A percentile compares a stretch with the other conserved stretches of the same genome.
Evolutionary conservation across 371 early-diverging fungal genomes (phyloP).

Genomic region (Lichtheimia hyalospora): DNA sequence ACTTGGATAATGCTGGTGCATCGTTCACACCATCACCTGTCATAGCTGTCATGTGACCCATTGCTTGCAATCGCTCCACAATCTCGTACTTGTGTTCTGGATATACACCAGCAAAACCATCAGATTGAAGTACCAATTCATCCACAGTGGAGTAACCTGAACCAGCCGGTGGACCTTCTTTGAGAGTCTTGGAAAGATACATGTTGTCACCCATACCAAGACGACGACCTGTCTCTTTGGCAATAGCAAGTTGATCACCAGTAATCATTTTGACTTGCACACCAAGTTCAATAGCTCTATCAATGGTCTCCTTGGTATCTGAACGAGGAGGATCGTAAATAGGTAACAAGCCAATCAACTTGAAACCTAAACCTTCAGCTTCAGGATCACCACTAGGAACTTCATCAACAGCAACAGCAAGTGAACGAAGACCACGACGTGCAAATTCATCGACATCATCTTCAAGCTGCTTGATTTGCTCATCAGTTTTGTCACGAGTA

Average conservation of each 20-base stretch:
- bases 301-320: slow-evolving; percentile 84
- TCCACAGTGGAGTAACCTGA: slow-evolving; percentile 77
- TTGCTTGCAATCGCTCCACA: slow-evolving; percentile 86
- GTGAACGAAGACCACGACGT: slow-evolving; percentile 82
- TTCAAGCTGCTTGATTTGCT: slow-evolving; percentile 54
- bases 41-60: slow-evolving; percentile 85
- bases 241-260: slow-evolving; percentile 94
- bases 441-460: slow-evolving; percentile 80
- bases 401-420: slow-evolving; percentile 75
- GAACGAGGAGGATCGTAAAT: slow-evolving; percentile 91
- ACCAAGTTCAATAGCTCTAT: slow-evolving; percentile 83
- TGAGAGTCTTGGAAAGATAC: slow-evolving; percentile 76
- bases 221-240: slow-evolving; percentile 82
- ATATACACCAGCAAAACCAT: slow-evolving; percentile 90
- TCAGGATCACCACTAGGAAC: slow-evolving; percentile 52
- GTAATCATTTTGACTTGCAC: slow-evolving; percentile 96
- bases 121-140: slow-evolving; percentile 76
- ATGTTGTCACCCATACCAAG: slow-evolving; percentile 76
- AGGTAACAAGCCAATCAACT: slow-evolving; percentile 68
- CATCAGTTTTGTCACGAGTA: slow-evolving; percentile 68
- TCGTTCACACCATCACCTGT: slow-evolving; percentile 98
- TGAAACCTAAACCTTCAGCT: slow-evolving; percentile 55
- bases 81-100: slow-evolving; percentile 96
- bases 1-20: slow-evolving; percentile 90
- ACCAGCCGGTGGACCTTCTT: slow-evolving; percentile 69